phyloP scores from a whole-genome alignment of 257 asterid species.

The Osmanthus fragrans region DNA sequence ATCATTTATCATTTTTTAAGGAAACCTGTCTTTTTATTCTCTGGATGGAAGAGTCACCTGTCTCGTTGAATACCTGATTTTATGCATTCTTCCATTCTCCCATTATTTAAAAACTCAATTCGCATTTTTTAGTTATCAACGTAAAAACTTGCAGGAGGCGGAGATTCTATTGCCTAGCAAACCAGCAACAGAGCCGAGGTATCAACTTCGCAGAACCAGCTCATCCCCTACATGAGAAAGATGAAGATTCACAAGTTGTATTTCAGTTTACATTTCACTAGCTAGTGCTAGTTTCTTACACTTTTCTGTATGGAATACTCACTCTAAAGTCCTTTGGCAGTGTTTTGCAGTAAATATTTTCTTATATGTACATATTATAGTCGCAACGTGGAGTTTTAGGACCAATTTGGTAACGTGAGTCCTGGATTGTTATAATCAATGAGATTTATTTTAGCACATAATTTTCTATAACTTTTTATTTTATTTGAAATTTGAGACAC shows the following conservation, averaged over 20 bases:
- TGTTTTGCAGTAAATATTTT: not conserved
- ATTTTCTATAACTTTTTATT: not conserved
- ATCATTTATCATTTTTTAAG: too few relatives aligned
- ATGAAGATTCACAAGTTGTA: not conserved
- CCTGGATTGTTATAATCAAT: not conserved
- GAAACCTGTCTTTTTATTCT: too few relatives aligned
- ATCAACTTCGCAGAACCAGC: slow-evolving; percentile 52
- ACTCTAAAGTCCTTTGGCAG: not conserved
- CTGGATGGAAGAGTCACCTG: not conserved
- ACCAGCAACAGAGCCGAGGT: slow-evolving; percentile 45
- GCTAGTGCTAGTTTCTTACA: not conserved
- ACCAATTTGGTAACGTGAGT: not conserved
- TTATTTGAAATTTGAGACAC: not conserved
- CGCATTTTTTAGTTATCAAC: not conserved
- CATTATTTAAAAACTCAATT: not conserved
- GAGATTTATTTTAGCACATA: not conserved
- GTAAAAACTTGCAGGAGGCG: slow-evolving; percentile 31
- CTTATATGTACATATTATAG: not conserved
- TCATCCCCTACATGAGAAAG: slow-evolving; percentile 37
- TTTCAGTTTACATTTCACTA: not conserved
- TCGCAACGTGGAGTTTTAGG: not conserved
- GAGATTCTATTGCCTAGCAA: slow-evolving; percentile 37
- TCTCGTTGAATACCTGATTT: not conserved
- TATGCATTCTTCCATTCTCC: not conserved
- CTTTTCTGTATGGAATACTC: not conserved